Conservation (phyloP, 352 stramenopile species). For the Phytophthora idaei region DNA sequence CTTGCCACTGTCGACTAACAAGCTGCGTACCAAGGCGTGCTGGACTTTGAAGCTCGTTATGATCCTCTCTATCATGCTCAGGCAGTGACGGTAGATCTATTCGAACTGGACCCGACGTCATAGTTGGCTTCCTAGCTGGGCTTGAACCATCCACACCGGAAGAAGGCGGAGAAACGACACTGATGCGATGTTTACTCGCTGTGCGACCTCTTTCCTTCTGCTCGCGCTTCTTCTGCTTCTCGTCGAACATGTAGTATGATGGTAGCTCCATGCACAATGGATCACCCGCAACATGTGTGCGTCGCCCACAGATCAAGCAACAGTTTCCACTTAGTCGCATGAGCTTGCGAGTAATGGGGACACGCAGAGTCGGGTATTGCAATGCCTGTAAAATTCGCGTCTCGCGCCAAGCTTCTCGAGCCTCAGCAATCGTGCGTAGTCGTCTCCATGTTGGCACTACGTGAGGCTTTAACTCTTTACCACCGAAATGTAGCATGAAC, state of each 20-base stretch:
- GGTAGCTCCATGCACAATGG: slow-evolving; percentile 82
- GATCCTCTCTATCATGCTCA: slow-evolving; percentile 18
- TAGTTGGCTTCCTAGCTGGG: slow-evolving; percentile 7
- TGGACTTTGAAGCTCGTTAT: slow-evolving; percentile 21
- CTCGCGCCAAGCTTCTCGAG: slow-evolving; percentile 75
- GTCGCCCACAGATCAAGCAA: slow-evolving; percentile 75
- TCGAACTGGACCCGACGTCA: slow-evolving; percentile 8
- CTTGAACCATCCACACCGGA: slow-evolving; percentile 3
- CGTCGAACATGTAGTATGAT: slow-evolving; percentile 69
- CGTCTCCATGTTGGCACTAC: slow-evolving; percentile 44
- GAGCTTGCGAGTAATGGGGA: slow-evolving; percentile 83
- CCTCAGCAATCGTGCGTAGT: slow-evolving; percentile 56
- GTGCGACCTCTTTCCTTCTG: slow-evolving; percentile 42
- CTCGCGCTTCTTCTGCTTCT: slow-evolving; percentile 61
- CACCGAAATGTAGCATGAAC: slow-evolving; percentile 71
- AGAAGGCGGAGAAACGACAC: slow-evolving; percentile 26
- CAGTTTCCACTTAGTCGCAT: slow-evolving; percentile 83
- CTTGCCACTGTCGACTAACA: slow-evolving; percentile 59
- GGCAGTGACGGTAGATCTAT: slow-evolving; percentile 37
- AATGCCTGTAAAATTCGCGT: slow-evolving; percentile 76
- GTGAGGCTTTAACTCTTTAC: slow-evolving; percentile 73
- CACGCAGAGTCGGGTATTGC: slow-evolving; percentile 66
- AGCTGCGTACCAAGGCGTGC: slow-evolving; percentile 55
- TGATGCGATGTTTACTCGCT: slow-evolving; percentile 62
- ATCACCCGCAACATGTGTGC: slow-evolving; percentile 76